Percentiles rank a stretch among this genome's conserved stretches.
These are phyloP conservation scores for Copromyces sp. DNA, from an alignment of 495 filamentous ascomycete genomes.

Conservation along the genomic window DNA sequence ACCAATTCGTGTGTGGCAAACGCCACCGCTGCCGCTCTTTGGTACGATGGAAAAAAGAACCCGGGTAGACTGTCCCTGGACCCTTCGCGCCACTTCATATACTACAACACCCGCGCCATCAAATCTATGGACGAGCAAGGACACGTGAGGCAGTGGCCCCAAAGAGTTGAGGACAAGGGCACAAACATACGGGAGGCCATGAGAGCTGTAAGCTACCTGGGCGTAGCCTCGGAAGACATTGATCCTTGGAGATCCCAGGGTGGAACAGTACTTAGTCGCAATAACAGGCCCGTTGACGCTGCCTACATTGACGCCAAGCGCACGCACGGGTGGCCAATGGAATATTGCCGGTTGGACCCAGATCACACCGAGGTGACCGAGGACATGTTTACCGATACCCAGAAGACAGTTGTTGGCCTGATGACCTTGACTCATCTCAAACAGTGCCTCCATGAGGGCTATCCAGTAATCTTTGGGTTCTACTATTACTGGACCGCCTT, in stretches of 20 bases:
- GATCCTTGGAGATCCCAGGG: not conserved
- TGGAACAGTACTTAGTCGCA: not conserved
- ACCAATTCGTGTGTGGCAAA: not conserved
- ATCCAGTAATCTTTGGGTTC: not conserved
- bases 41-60: not conserved
- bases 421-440: not conserved
- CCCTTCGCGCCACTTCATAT: not conserved
- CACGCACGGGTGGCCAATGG: not conserved
- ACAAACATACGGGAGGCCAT: not conserved
- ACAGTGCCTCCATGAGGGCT: not conserved
- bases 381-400: not conserved
- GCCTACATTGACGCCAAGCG: not conserved
- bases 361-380: not conserved
- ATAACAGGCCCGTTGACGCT: not conserved
- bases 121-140: not conserved
- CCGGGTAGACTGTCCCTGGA: not conserved
- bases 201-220: not conserved
- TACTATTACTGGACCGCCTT: not conserved
- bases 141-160: not conserved
- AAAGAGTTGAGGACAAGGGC: not conserved
- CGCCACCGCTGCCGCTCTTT: not conserved
- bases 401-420: not conserved
- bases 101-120: not conserved
- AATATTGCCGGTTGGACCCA: not conserved
- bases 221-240: not conserved